Base-by-base conservation (phyloP, 208 protist species). In the Angomonas desouzai region DNA sequence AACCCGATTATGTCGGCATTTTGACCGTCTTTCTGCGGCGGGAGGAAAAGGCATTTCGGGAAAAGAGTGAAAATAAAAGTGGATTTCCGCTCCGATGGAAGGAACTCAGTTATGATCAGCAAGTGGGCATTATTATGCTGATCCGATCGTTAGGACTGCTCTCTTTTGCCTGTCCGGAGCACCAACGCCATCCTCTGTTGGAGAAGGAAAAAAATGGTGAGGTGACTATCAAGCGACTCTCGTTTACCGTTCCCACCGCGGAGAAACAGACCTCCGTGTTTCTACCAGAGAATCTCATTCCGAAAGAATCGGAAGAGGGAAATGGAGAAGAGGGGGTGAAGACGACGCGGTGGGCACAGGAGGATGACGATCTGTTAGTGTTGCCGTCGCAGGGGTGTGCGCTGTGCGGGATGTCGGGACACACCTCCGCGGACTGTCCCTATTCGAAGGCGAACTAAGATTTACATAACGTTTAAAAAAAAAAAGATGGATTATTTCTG, bases 11-110 rank as follows among this genome's bases (percentile, higher is more conserved):
- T 56, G 70, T 91, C 32, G 89, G 89, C 3, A 62, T 83, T 49
- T 58, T 95, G 48, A 66, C 92, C 38, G 89, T 92, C 36, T 88
- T 78, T 65, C 64, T 92, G 34, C 77, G 89, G 6, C 68, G 75
- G 33, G 13, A 68, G 65, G 51, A 51, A 36, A 4, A 74, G 69
- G 43, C 28, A 32, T 57, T 48, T 30, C 13, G 29, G 22, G n/a
- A 60, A 49, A 20, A 48, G 56, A 7, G 47, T 29, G 3, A 38
- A 33, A 20, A 29, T 16, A 60, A 62, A 28, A 72, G 72, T 16
- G 9, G 27, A 0, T 66, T 89, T 62, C 83, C 89, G 4, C 65
- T 91, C 32, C 83, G 89, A 27, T 95, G 89, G 86, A 30, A 61
- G 11, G 89, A 95, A 66, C 76, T 95, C 68, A 61, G 62, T 57